These are phyloP conservation scores for Phytopythium kandeliae DNA, from an alignment of 352 stramenopile species.

Conservation along the genomic window DNA sequence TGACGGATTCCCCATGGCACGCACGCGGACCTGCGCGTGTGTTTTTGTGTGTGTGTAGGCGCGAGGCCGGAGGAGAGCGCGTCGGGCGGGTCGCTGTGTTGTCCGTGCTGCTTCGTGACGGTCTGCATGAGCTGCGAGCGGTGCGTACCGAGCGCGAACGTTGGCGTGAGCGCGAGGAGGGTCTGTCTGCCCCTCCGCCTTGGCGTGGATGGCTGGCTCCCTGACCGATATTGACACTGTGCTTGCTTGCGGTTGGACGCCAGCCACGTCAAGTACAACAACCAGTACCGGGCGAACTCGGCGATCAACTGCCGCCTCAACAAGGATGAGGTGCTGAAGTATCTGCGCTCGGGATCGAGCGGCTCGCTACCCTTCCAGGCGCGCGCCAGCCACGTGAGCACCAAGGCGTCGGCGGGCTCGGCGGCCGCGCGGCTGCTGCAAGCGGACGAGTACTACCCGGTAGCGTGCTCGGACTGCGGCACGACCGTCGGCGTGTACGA, in stretches of 20 bases:
- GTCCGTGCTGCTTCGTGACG: slow-evolving; percentile 76
- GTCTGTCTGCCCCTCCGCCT: no score
- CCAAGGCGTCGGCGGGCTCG: neutral
- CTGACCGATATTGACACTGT: neutral
- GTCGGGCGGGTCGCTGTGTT: slow-evolving; percentile 62
- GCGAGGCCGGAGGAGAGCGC: slow-evolving; percentile 8
- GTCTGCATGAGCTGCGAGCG: slow-evolving; percentile 73
- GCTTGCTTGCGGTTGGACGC: neutral
- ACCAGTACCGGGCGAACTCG: slow-evolving; percentile 55
- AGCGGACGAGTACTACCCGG: slow-evolving; percentile 56
- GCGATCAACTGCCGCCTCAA: slow-evolving; percentile 76
- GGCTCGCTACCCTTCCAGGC: slow-evolving; percentile 32
- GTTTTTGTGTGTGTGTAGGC: no score
- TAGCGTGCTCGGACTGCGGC: slow-evolving; percentile 69
- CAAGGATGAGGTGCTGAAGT: slow-evolving; percentile 58
- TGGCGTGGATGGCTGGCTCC: neutral
- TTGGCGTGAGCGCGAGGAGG: no score
- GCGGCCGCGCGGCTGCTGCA: slow-evolving; percentile 22
- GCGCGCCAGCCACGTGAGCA: slow-evolving; percentile 1
- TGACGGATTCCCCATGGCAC: no score
- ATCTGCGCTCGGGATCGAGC: slow-evolving; percentile 20
- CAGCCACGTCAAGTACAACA: slow-evolving; percentile 58
- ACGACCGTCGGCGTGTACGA: slow-evolving; percentile 73
- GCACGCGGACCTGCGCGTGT: no score
- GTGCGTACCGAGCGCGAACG: slow-evolving; percentile 15